Evolutionary conservation across 768 basidiomycete genomes (phyloP), one percentile per base, ranked within the genome.

Genomic region (Ramaria sp.): DNA sequence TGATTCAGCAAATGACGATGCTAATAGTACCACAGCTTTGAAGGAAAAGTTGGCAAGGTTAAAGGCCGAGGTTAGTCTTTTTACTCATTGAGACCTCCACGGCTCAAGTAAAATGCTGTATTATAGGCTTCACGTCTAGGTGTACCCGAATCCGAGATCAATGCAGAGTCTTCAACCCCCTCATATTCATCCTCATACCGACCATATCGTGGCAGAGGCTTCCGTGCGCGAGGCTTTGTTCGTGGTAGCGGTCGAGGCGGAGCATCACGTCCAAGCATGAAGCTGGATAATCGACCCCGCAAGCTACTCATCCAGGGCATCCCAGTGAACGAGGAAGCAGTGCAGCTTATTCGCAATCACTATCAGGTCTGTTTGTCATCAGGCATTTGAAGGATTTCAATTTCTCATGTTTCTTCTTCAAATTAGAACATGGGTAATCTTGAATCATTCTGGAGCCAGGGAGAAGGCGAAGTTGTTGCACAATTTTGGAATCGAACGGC

Each of bases 261-360:
- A 2, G 76, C 80, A 47, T 75, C 82, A 10, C 78, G 85, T 42
- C 73, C 75, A 10, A 91, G 83, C 63, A 87, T 95, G 86, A 88
- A 88, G 65, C 79, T 96, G 30, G 92, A 96, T 68, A 91, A 93
- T 65, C 81, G 92, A 17, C 88, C 92, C 10, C 87, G 83, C 72
- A 84, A 81, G 68, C 71, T 96, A 22, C 70, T 86, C 20, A 73
- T 96, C 30, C 85, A 88, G 64, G 88, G 85, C 38, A 80, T 79
- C 9, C 69, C 66, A 17, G 69, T 74, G 37, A 75, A 78, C 19
- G 73, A 73, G n/a, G 59, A 59, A 4, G 65, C 64, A 6, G 60
- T 81, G 33, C 81, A 84, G 59, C 76, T 79, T 6, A 71, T 93
- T 59, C 80, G 79, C 60, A 83, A 88, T 62, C 94, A 89, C 87